A percentile compares a stretch with the other conserved stretches of the same genome.
phyloP scores from a whole-genome alignment of 2,329 filamentous ascomycete species.

The Pestalotiopsis sp. region DNA sequence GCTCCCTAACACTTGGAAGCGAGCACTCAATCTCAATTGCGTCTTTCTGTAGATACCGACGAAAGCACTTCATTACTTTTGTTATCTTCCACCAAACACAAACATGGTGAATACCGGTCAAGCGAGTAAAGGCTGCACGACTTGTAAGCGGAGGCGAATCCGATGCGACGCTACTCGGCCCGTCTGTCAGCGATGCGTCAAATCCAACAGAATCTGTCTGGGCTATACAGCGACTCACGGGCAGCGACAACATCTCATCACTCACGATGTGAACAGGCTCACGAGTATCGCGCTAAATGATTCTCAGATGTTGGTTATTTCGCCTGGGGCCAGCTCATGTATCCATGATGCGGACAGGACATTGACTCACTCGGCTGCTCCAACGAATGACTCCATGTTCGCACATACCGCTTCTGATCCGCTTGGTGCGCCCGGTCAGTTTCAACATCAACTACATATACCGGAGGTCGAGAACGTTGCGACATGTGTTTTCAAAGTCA shows the following conservation, averaged over 20 bases:
- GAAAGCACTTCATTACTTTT: no score
- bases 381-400: background rate
- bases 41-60: background rate
- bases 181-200: background rate
- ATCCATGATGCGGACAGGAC: background rate
- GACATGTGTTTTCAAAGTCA: background rate
- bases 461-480: background rate
- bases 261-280: background rate
- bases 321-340: background rate
- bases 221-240: background rate
- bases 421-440: background rate
- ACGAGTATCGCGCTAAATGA: background rate
- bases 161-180: background rate
- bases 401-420: background rate
- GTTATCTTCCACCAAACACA: no score
- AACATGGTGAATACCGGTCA: slow-evolving; percentile 2
- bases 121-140: background rate
- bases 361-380: background rate
- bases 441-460: background rate
- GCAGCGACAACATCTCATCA: no score
- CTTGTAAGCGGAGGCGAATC: background rate
- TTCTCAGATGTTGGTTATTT: background rate
- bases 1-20: background rate
- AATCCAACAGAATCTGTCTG: background rate
- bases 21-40: background rate